Evolutionary conservation across 2,329 filamentous ascomycete species (phyloP).

Genomic region (Tolypocladium album): DNA sequence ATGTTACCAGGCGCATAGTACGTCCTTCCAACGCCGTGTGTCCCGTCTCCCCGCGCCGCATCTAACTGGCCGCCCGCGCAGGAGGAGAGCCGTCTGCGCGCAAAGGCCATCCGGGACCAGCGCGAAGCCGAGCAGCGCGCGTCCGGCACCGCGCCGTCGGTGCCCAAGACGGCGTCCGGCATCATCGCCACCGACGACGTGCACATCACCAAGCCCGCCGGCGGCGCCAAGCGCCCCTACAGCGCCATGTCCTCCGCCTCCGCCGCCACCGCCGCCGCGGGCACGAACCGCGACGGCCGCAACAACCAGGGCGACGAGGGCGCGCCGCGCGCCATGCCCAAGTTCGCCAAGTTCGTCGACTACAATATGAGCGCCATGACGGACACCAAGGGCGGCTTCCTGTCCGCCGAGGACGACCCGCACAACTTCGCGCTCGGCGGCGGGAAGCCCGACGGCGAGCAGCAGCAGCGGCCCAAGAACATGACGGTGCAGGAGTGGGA

Average conservation of each 20-base stretch:
- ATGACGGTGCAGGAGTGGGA: conserved; percentile 95
- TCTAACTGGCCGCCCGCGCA: conserved; percentile 21
- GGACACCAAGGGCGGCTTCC: conserved; percentile 92
- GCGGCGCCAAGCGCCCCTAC: conserved; percentile 56
- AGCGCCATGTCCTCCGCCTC: conserved; percentile 43
- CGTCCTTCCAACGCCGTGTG: conserved; percentile 10
- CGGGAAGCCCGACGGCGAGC: conserved; percentile 25
- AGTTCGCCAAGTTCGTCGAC: conserved; percentile 90
- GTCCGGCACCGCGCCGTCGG: conserved; percentile 27
- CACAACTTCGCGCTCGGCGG: conserved; percentile 62
- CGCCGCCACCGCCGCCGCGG: conserved; percentile 25
- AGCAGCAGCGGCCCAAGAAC: conserved; percentile 60
- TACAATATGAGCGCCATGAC: conserved; percentile 98
- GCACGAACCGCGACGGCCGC: conserved; percentile 60
- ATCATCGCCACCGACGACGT: conserved; percentile 62
- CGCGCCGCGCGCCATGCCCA: conserved; percentile 63
- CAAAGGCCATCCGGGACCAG: conserved; percentile 75
- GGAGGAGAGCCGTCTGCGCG: conserved; percentile 81
- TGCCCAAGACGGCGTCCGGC: conserved; percentile 47
- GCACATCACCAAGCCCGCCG: conserved; percentile 32
- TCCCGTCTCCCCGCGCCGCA: no score
- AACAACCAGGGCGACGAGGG: conserved; percentile 28
- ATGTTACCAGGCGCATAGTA: conserved; percentile 44
- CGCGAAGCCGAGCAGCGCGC: conserved; percentile 52
- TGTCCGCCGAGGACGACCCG: conserved; percentile 85